Percentiles rank a stretch among this genome's conserved stretches.
Evolutionary conservation across 768 basidiomycete genomes (phyloP).

Genomic region (Mycena venus): DNA sequence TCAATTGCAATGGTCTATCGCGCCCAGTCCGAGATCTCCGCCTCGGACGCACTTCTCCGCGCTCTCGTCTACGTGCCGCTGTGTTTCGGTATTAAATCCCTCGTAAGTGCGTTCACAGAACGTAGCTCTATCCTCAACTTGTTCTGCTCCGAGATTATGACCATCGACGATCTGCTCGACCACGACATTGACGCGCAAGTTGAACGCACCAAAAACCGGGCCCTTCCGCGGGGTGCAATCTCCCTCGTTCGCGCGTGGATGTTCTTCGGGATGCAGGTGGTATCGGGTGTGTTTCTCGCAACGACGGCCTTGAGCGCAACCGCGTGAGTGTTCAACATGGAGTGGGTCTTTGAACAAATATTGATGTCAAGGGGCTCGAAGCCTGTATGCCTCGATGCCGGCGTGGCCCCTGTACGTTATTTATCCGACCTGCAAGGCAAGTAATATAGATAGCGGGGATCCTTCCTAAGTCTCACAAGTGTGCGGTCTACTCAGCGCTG

Average conservation of each 20-base stretch:
- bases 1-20: slow-evolving; percentile 48
- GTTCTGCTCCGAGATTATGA: slow-evolving; percentile 46
- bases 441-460: neutral
- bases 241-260: slow-evolving; percentile 42
- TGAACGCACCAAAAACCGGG: slow-evolving; percentile 40
- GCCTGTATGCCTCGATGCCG: slow-evolving; percentile 39
- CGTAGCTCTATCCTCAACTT: neutral
- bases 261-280: slow-evolving; percentile 41
- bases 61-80: slow-evolving; percentile 42
- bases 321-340: slow-evolving; percentile 35
- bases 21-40: slow-evolving; percentile 37
- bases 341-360: neutral
- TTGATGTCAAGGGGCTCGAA: neutral
- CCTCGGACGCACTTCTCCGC: slow-evolving; percentile 30
- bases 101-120: slow-evolving; percentile 42
- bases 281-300: slow-evolving; percentile 39
- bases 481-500: slow-evolving; percentile 34
- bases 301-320: slow-evolving; percentile 31
- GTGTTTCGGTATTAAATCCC: slow-evolving; percentile 46
- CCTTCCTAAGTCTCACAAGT: neutral
- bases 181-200: slow-evolving; percentile 43
- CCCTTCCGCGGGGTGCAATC: slow-evolving; percentile 44
- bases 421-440: slow-evolving; percentile 51
- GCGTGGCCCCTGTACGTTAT: slow-evolving; percentile 47
- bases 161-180: slow-evolving; percentile 48